Base-by-base conservation (phyloP, 108 stramenopile species). In the Aurantiochytrium sp. region DNA sequence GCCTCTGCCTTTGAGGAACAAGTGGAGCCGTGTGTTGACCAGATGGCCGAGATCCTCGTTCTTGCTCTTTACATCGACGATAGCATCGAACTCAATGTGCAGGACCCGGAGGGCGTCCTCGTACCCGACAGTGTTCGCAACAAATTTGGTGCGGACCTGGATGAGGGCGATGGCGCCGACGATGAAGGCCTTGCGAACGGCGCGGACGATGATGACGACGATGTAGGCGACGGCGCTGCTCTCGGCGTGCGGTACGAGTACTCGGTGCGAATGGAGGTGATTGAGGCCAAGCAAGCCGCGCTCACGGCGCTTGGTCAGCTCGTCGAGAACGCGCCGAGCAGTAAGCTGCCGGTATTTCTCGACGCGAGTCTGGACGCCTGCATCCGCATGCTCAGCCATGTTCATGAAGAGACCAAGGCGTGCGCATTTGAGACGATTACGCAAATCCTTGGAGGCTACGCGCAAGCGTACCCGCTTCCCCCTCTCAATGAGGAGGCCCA, bases 81-180 rank as follows among this genome's bases (percentile, higher is more conserved):
- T 25, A 53, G 28, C 4, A 23, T 53, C 23, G 76, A 83, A 4
- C 12, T 83, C 51, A 53, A 83, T 18, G 51, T 83, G 43, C 49
- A 83, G 19, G 76, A 83, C 51, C 76, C 76, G 45, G 76, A 83
- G 25, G 51, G 51, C 51, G 76, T 83, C 76, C 76, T 83, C 16
- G 76, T 83, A 35, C 76, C 76, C 14, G 51, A 83, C 25, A 83
- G 76, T 45, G 76, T 83, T 10, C 76, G 23, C 10, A 53, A 53
- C 45, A 83, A 47, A 2, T 83, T 83, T 23, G 21, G 42, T 18
- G 25, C 35, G 35, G 35, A 12, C 42, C 35, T 23, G 25, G 64
- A 69, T 3, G 28, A 47, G 19, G 51, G 23, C 51, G 76, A 45
- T 23, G 76, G 49, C 49, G 51, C 18, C 76, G 76, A 35, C 51